A percentile compares a stretch with the other conserved stretches of the same genome.
These are phyloP conservation scores for Avena sativa DNA, from an alignment of 176 grass and related monocot species.

Conservation along the genomic window DNA sequence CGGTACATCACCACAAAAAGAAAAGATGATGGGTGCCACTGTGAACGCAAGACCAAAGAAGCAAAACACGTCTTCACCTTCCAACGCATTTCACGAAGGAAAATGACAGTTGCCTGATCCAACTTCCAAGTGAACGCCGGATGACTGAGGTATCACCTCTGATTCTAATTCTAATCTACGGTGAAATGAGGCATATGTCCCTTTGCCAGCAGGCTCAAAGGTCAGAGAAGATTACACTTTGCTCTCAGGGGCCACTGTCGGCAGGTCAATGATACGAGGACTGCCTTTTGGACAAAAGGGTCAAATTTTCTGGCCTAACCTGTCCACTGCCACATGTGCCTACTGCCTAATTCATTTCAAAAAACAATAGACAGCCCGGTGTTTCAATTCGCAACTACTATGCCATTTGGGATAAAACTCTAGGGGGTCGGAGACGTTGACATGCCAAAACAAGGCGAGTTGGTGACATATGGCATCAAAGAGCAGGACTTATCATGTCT, in stretches of 20 bases:
- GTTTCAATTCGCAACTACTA: background rate
- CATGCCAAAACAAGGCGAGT: background rate
- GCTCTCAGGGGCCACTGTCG: background rate
- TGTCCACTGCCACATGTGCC: background rate
- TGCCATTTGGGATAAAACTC: conserved; percentile 24
- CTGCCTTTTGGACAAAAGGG: background rate
- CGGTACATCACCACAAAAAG: too few species aligned
- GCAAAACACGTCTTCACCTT: too few species aligned
- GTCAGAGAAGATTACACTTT: background rate
- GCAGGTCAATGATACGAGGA: background rate
- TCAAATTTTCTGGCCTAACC: background rate
- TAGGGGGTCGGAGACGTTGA: conserved; percentile 12
- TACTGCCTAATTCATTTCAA: background rate
- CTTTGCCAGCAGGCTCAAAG: background rate
- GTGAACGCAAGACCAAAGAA: too few species aligned
- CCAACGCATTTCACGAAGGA: too few species aligned
- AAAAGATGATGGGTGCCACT: too few species aligned
- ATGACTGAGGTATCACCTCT: too few species aligned
- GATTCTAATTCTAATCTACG: too few species aligned
- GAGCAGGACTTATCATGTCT: background rate
- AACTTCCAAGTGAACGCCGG: too few species aligned
- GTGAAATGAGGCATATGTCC: background rate
- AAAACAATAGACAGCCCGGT: background rate
- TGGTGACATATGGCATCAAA: conserved; percentile 10
- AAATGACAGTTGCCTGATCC: too few species aligned